Percentiles rank a stretch among this genome's conserved stretches.
phyloP scores from a whole-genome alignment of 164 flowering plant genomes.

The Chimonanthus praecox region DNA sequence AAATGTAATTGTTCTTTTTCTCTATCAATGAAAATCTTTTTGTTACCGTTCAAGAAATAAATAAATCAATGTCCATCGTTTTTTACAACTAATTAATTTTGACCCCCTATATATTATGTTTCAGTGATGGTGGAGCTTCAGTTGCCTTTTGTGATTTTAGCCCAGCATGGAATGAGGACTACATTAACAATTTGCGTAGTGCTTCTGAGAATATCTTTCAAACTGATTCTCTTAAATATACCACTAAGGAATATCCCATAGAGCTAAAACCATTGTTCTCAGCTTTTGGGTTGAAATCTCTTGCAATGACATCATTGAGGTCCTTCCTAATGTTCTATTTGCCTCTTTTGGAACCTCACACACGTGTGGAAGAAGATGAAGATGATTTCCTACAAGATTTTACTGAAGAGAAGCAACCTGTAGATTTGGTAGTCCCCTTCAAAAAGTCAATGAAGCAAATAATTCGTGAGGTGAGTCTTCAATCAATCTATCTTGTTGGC shows the following conservation, averaged over 20 bases:
- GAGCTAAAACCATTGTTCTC: constrained; percentile 77
- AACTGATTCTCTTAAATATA: constrained; percentile 31
- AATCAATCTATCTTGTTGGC: background rate
- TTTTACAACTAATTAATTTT: background rate
- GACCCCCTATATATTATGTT: constrained; percentile 8
- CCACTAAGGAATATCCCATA: constrained; percentile 57
- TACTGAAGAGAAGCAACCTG: constrained; percentile 29
- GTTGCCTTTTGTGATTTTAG: constrained; percentile 79
- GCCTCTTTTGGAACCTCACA: constrained; percentile 82
- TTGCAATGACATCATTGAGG: constrained; percentile 75
- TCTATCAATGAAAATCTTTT: too few relatives aligned
- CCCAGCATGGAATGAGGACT: constrained; percentile 44
- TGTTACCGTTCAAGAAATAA: too few relatives aligned
- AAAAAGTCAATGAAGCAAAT: constrained; percentile 82
- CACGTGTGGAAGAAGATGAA: constrained; percentile 53
- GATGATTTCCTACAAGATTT: constrained; percentile 61
- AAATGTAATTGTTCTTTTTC: too few relatives aligned
- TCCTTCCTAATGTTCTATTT: constrained; percentile 70
- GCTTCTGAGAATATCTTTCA: constrained; percentile 30
- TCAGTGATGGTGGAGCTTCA: constrained; percentile 44
- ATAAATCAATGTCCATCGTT: background rate
- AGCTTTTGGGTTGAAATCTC: constrained; percentile 58
- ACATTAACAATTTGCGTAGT: constrained; percentile 33
- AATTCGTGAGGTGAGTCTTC: constrained; percentile 55
- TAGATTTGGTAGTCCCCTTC: constrained; percentile 75